These are phyloP conservation scores for Komagataea norvegica DNA, from an alignment of 1,139 yeast species.

Conservation along the genomic window DNA sequence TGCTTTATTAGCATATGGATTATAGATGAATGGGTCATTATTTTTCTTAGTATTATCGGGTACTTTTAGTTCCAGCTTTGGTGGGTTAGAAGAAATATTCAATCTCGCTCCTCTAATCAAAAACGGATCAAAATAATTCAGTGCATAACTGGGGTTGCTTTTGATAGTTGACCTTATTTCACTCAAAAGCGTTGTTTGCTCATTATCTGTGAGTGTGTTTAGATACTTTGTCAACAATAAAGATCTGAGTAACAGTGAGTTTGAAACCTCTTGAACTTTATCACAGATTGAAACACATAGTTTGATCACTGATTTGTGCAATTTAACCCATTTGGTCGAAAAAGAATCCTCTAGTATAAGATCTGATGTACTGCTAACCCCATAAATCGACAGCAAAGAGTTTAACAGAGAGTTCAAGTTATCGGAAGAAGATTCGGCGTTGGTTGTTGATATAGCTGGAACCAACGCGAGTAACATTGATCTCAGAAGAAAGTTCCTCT, in stretches of 20 bases:
- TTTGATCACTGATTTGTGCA: constrained; percentile 54
- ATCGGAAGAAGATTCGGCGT: constrained; percentile 13
- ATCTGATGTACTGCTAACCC: constrained; percentile 32
- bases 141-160: constrained; percentile 19
- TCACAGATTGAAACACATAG: constrained; percentile 54
- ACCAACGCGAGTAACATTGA: constrained; percentile 50
- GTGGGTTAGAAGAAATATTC: constrained; percentile 26
- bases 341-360: constrained; percentile 21
- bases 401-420: constrained; percentile 36
- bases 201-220: constrained; percentile 45
- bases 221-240: constrained; percentile 51
- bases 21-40: constrained; percentile 34
- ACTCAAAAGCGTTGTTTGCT: constrained; percentile 37
- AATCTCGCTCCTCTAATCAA: constrained; percentile 49
- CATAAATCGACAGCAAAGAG: constrained; percentile 40
- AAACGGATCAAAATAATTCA: constrained; percentile 66
- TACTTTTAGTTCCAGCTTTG: constrained; percentile 16
- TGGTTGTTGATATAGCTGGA: constrained; percentile 34
- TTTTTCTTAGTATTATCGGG: background rate
- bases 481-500: constrained; percentile 65
- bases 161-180: constrained; percentile 27
- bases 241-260: constrained; percentile 45
- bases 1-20: constrained; percentile 28
- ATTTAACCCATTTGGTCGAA: constrained; percentile 46
- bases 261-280: constrained; percentile 42